Evolutionary conservation across 129 eudicot species (phyloP).

Genomic region (Flaveria brownii): DNA sequence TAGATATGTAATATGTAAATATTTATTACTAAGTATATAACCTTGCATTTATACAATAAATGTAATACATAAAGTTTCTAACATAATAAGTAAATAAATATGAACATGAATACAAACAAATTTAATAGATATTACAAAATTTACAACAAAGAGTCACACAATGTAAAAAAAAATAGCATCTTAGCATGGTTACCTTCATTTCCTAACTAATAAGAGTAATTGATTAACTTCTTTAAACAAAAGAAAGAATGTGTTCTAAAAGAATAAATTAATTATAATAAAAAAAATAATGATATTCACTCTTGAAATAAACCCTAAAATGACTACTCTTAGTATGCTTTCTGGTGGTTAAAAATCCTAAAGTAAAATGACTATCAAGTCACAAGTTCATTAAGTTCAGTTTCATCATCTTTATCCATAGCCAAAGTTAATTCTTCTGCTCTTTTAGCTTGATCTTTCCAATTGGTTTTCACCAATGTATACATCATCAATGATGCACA

Average conservation of each 20-base stretch:
- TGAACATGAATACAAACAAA: neutral
- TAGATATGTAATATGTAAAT: too few species aligned
- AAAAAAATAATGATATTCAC: constrained; percentile 34
- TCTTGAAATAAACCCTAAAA: constrained; percentile 26
- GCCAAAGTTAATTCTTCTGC: constrained; percentile 68
- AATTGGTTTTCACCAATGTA: constrained; percentile 57
- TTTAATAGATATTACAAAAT: neutral
- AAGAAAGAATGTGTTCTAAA: constrained; percentile 27
- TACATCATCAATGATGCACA: constrained; percentile 68
- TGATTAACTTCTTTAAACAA: constrained; percentile 13
- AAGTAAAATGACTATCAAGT: constrained; percentile 37
- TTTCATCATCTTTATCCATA: constrained; percentile 44
- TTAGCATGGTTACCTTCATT: constrained; percentile 9
- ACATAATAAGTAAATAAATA: too few species aligned
- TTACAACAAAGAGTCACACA: constrained; percentile 20
- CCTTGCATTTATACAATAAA: too few species aligned
- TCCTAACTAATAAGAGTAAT: neutral
- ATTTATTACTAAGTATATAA: too few species aligned
- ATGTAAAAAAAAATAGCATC: constrained; percentile 2
- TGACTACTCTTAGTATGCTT: constrained; percentile 26
- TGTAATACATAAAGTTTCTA: too few species aligned
- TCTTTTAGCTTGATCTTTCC: constrained; percentile 75
- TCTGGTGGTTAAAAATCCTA: constrained; percentile 16
- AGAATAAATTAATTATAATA: constrained; percentile 28
- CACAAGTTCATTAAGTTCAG: constrained; percentile 49